These are phyloP conservation scores for Xylaria bambusicola DNA, from an alignment of 495 filamentous ascomycete genomes.

Conservation along the genomic window DNA sequence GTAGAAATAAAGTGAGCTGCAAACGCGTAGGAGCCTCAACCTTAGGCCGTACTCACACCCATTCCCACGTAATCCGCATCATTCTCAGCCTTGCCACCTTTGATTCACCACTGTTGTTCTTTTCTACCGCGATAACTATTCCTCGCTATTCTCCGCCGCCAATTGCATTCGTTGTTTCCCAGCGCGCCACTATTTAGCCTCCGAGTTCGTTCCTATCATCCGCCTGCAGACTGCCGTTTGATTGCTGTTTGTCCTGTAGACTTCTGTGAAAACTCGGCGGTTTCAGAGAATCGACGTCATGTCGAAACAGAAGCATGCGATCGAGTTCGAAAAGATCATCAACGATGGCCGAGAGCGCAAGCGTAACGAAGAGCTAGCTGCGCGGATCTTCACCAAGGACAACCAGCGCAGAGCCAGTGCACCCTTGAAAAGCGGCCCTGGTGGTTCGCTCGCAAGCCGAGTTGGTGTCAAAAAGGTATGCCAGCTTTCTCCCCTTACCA, in stretches of 20 bases:
- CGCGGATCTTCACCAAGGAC: slow-evolving; percentile 67
- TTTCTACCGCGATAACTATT: neutral
- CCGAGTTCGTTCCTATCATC: neutral
- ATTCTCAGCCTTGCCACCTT: neutral
- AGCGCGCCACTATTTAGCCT: no score
- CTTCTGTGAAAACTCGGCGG: neutral
- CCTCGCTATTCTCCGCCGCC: no score
- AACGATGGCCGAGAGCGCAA: slow-evolving; percentile 67
- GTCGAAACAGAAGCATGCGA: slow-evolving; percentile 49
- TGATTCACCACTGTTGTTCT: neutral
- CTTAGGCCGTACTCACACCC: no score
- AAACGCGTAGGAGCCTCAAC: neutral
- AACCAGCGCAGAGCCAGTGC: slow-evolving; percentile 56
- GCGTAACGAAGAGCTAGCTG: slow-evolving; percentile 70
- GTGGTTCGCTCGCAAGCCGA: slow-evolving; percentile 66
- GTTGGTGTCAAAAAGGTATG: slow-evolving; percentile 73
- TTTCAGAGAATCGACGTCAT: slow-evolving; percentile 37
- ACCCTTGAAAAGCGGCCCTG: slow-evolving; percentile 46
- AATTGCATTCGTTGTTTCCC: neutral
- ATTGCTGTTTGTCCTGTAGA: slow-evolving; percentile 8
- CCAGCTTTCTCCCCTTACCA: slow-evolving; percentile 16
- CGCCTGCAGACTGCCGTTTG: neutral
- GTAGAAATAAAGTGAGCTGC: neutral
- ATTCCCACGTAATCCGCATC: no score
- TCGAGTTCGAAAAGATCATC: slow-evolving; percentile 68